Conservation (phyloP, 352 stramenopile genomes). For the Ophiocytium majus region DNA sequence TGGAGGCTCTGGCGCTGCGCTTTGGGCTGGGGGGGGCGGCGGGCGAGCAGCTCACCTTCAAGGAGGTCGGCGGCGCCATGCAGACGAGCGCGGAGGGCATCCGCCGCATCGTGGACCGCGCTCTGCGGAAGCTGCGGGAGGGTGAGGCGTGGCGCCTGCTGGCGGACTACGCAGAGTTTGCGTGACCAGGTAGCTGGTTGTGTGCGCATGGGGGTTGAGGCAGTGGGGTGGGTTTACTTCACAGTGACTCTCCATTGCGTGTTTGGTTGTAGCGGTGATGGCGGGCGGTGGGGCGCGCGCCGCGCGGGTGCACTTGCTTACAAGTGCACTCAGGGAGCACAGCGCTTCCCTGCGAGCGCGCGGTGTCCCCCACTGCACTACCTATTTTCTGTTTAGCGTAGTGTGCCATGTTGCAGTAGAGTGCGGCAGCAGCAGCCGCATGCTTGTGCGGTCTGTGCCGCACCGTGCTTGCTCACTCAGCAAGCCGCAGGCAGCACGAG, state of each 20-base stretch:
- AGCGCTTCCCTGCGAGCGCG: too few species aligned
- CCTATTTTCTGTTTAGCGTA: not conserved
- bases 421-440: not conserved
- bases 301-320: not conserved
- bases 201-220: too few species aligned
- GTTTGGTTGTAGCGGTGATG: too few species aligned
- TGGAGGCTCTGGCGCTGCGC: conserved; percentile 27
- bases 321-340: too few species aligned
- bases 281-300: not conserved
- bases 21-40: conserved; percentile 36
- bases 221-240: too few species aligned
- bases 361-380: not conserved
- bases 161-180: conserved; percentile 38
- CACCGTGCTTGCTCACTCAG: not conserved
- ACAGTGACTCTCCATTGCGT: too few species aligned
- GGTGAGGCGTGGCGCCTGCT: conserved; percentile 37
- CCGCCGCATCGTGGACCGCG: conserved; percentile 37
- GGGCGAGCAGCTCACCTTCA: conserved; percentile 37
- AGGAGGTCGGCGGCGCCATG: conserved; percentile 47
- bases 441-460: not conserved
- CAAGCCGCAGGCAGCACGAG: not conserved
- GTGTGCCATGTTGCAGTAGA: not conserved
- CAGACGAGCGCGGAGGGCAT: conserved; percentile 52
- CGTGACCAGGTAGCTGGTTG: too few species aligned
- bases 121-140: conserved; percentile 44